Evolutionary conservation across 441 rosid genomes (phyloP), one percentile per base, ranked within the genome.

Genomic region (Metrosideros polymorpha): DNA sequence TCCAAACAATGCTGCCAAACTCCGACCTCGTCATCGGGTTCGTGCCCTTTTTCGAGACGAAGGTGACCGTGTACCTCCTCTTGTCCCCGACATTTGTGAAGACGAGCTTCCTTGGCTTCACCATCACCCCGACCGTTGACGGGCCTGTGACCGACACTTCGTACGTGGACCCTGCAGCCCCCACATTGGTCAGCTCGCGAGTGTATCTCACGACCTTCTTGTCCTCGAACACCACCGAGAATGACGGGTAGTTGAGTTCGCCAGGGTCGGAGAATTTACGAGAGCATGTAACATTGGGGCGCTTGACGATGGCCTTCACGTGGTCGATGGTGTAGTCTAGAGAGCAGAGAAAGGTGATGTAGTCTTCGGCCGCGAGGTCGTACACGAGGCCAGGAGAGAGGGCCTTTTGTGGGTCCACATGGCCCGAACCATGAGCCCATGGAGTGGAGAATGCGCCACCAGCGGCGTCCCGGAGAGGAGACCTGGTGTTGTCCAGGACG

Each of bases 221-320:
- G 86, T 83, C 86, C 2, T 91, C 90, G 49, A 97, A 97, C 89
- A 93, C 63, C 55, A 97, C 95, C 0, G 99, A 95, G 91, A 97
- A 97, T 0, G 98, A 95, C 3, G 98, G 99, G 88, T 97, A 97
- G 86, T 97, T 97, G 84, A 97, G 96, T 53, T 92, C 88, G 13
- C 98, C 99, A 0, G 99, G 98, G 90, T 92, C 92, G 0, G 89
- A 83, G 89, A 92, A 91, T 88, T 92, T 96, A 79, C 39, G 91
- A 0, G 92, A 51, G 86, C 98, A 95, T 5, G 91, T 93, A n/a
- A 92, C 43, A 42, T 90, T 90, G 42, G 97, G 96, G 12, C 95
- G 90, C 89, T 94, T 94, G 45, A 91, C 95, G 7, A 97, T 89
- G 52, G 92, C 88, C 56, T 90, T 90, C 85, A 97, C 89, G 49